Evolutionary conservation across 495 filamentous ascomycete genomes (phyloP).

Genomic region (Cenococcum geophilum): DNA sequence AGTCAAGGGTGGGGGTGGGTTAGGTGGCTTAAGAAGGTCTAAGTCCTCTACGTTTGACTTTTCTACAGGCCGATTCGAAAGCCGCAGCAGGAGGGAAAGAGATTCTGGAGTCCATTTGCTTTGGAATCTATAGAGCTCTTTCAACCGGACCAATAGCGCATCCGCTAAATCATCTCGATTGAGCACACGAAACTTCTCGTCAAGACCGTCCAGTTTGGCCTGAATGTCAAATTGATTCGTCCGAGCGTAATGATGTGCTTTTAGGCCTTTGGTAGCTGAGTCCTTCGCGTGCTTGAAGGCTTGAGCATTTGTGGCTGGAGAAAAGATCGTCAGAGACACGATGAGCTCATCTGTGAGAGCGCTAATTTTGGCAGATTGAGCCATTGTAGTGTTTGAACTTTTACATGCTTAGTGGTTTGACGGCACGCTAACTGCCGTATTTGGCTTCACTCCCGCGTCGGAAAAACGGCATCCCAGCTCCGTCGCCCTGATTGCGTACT

Average conservation of each 20-base stretch:
- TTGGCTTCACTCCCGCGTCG: not conserved
- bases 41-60: conserved; percentile 60
- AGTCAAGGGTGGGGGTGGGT: conserved; percentile 47
- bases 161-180: conserved; percentile 76
- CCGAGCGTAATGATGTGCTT: conserved; percentile 57
- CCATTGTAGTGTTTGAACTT: conserved; percentile 38
- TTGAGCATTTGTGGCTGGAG: conserved; percentile 23
- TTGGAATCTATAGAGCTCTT: conserved; percentile 48
- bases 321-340: conserved; percentile 35
- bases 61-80: conserved; percentile 73
- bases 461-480: not conserved
- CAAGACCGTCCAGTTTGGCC: conserved; percentile 66
- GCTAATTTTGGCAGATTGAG: conserved; percentile 40
- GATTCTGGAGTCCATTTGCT: conserved; percentile 68
- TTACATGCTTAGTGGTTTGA: not conserved
- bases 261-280: conserved; percentile 47
- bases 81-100: conserved; percentile 68
- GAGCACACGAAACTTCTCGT: conserved; percentile 79
- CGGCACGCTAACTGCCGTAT: too few relatives aligned
- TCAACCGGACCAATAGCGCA: conserved; percentile 59
- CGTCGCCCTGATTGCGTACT: too few relatives aligned
- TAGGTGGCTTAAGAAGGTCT: conserved; percentile 45
- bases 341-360: conserved; percentile 54
- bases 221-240: conserved; percentile 86
- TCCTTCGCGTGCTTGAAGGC: conserved; percentile 49